phyloP scores from a whole-genome alignment of 805 yeast genomes.

The Metschnikowia lunata region DNA sequence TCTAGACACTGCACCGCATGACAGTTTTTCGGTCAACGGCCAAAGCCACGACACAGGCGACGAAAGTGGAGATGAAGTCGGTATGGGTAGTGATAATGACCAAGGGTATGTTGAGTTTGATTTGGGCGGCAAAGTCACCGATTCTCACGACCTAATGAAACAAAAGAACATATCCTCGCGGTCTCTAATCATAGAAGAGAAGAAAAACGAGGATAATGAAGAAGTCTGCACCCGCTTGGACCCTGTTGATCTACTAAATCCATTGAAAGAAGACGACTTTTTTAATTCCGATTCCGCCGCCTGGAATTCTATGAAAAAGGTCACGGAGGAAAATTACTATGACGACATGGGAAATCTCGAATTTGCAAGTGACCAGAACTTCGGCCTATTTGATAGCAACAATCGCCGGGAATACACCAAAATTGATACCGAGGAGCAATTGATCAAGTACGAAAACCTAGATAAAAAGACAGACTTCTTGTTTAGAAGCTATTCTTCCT shows the following conservation, averaged over 20 bases:
- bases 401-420: constrained; percentile 79
- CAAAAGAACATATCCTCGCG: constrained; percentile 8
- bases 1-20: constrained; percentile 1
- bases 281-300: constrained; percentile 41
- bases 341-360: constrained; percentile 73
- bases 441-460: constrained; percentile 56
- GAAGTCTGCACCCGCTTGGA: not conserved
- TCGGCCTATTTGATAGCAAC: constrained; percentile 29
- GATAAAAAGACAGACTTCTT: constrained; percentile 51
- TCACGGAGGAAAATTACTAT: constrained; percentile 71
- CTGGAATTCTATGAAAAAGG: constrained; percentile 88
- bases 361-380: constrained; percentile 26
- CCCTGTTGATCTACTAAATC: not conserved
- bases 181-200: not conserved
- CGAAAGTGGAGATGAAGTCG: not conserved
- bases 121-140: constrained; percentile 15
- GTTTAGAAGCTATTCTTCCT: constrained; percentile 26
- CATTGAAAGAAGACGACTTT: constrained; percentile 26
- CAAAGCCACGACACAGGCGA: not conserved
- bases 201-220: not conserved
- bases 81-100: not conserved
- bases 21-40: not conserved
- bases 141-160: constrained; percentile 6
- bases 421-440: constrained; percentile 82
- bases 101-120: constrained; percentile 27